Conservation (phyloP, 2,329 filamentous ascomycete species). For the Penicillium palitans region DNA sequence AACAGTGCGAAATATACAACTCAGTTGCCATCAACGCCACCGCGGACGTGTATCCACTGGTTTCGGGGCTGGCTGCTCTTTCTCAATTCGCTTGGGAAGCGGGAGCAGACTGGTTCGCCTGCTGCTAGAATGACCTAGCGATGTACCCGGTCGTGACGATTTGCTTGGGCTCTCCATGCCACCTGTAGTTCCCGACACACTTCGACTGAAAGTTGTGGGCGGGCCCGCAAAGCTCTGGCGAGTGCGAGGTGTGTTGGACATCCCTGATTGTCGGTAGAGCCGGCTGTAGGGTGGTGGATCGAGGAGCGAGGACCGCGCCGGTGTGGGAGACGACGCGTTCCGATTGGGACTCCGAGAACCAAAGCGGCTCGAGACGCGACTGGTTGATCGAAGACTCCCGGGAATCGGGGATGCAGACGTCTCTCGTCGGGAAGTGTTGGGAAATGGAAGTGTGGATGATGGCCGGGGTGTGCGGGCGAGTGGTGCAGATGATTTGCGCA, state of each 20-base stretch:
- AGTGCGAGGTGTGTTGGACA: conserved; percentile 37
- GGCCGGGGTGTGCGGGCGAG: conserved; percentile 35
- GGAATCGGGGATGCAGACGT: conserved; percentile 44
- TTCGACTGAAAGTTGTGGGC: conserved; percentile 29
- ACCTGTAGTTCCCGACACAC: conserved; percentile 26
- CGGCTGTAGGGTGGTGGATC: conserved; percentile 47
- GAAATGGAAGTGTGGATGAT: conserved; percentile 44
- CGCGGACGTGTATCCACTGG: conserved; percentile 37
- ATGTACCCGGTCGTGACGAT: conserved; percentile 38
- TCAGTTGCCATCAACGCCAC: conserved; percentile 32
- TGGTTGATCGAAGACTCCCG: conserved; percentile 31
- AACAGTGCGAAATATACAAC: not conserved
- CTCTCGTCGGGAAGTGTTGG: conserved; percentile 46
- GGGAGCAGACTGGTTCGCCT: conserved; percentile 45
- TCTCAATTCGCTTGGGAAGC: conserved; percentile 35
- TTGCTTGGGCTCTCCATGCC: conserved; percentile 31
- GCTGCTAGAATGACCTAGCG: conserved; percentile 41
- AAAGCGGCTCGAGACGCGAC: conserved; percentile 37
- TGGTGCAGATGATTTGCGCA: conserved; percentile 36
- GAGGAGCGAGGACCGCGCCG: conserved; percentile 30
- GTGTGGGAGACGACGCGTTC: conserved; percentile 29
- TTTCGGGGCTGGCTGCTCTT: conserved; percentile 28
- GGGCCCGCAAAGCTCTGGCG: conserved; percentile 42
- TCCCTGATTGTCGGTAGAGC: conserved; percentile 32
- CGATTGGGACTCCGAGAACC: conserved; percentile 36